Conservation (phyloP, 2,329 filamentous ascomycete species). For the Gaeumannomyces tritici region DNA sequence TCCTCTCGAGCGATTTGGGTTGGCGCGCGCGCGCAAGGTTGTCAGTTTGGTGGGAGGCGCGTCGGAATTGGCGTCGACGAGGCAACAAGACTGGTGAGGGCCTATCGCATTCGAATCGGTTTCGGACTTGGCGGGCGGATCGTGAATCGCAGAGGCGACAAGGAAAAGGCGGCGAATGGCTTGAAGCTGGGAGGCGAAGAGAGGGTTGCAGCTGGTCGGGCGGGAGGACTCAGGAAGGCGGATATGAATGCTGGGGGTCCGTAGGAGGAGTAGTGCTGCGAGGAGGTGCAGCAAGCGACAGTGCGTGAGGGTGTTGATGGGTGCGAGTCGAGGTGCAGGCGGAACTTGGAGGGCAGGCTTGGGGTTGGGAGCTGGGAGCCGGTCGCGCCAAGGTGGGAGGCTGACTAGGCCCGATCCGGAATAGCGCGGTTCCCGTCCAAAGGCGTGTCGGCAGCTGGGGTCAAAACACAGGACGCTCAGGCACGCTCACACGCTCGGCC, state of each 20-base stretch:
- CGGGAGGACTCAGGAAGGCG: background rate
- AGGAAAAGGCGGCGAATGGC: background rate
- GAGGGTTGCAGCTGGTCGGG: background rate
- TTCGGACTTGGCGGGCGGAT: background rate
- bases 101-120: slow-evolving; percentile 1
- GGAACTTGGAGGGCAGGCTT: background rate
- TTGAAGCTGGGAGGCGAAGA: background rate
- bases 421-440: background rate
- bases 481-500: background rate
- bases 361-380: slow-evolving; percentile 4
- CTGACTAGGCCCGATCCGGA: background rate
- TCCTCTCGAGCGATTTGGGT: background rate
- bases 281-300: background rate
- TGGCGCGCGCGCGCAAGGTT: background rate
- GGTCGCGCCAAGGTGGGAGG: slow-evolving; percentile 2
- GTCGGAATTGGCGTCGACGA: background rate
- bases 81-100: background rate
- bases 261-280: background rate
- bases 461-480: background rate
- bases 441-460: background rate
- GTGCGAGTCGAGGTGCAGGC: background rate
- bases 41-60: background rate
- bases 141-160: background rate
- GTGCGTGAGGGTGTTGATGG: background rate
- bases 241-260: background rate